Evolutionary conservation across 805 yeast genomes (phyloP).

Genomic region (Spencermartinsiella europaea): DNA sequence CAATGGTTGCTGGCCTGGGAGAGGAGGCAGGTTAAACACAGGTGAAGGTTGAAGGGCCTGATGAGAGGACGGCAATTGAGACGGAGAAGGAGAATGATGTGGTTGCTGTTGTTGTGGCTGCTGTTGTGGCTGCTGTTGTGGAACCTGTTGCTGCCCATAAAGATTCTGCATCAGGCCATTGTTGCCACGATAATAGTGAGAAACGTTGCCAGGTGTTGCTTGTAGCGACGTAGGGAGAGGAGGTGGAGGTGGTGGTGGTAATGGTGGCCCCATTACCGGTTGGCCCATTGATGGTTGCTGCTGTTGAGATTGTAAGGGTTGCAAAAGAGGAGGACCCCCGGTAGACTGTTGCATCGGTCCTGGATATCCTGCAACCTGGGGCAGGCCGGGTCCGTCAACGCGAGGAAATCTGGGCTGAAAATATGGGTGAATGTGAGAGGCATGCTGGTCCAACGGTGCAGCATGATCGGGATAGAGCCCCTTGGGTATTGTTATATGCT

Average conservation of each 20-base stretch:
- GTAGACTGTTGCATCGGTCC: no score
- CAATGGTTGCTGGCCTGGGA: background rate
- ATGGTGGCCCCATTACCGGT: background rate
- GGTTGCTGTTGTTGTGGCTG: conserved; percentile 7
- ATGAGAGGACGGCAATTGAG: conserved; percentile 3
- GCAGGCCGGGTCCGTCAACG: no score
- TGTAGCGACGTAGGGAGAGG: conserved; percentile 5
- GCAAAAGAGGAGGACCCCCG: background rate
- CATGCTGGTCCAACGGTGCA: conserved; percentile 5
- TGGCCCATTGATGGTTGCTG: conserved; percentile 7
- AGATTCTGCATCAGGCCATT: no score
- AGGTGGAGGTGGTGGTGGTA: conserved; percentile 1
- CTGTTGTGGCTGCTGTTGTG: conserved; percentile 10
- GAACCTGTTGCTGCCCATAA: conserved; percentile 10
- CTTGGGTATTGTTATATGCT: conserved; percentile 32
- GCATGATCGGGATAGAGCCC: conserved; percentile 36
- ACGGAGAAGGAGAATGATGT: conserved; percentile 6
- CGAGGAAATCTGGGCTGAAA: conserved; percentile 11
- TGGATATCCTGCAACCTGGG: no score
- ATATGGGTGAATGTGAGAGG: conserved; percentile 8
- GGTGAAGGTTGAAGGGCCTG: background rate
- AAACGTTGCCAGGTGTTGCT: no score
- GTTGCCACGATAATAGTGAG: no score
- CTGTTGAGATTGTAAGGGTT: conserved; percentile 1
- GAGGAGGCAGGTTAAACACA: background rate